These are phyloP conservation scores for Tubosaeta sp. DNA, from an alignment of 768 basidiomycete genomes.

Conservation along the genomic window DNA sequence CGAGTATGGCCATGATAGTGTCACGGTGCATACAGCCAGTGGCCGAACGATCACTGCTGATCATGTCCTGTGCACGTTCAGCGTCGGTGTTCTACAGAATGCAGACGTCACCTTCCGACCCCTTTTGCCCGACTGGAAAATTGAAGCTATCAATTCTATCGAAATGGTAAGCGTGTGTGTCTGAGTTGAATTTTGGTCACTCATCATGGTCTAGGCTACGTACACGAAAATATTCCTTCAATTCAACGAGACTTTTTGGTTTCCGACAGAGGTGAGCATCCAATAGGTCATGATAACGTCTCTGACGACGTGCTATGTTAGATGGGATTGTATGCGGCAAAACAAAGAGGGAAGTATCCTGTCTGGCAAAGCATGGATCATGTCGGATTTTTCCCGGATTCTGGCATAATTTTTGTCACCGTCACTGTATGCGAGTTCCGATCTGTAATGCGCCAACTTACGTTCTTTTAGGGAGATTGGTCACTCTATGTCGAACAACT, in stretches of 20 bases:
- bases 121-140: conserved; percentile 52
- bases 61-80: conserved; percentile 65
- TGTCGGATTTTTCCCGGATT: conserved; percentile 53
- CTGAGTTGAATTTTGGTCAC: neutral
- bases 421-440: conserved; percentile 20
- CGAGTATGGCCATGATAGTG: conserved; percentile 41
- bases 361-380: conserved; percentile 67
- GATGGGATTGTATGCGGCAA: conserved; percentile 53
- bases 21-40: conserved; percentile 43
- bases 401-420: conserved; percentile 39
- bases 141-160: conserved; percentile 61
- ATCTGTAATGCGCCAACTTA: neutral
- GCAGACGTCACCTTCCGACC: conserved; percentile 57
- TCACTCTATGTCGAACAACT: conserved; percentile 56
- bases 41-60: conserved; percentile 46
- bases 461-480: conserved; percentile 48
- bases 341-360: conserved; percentile 56
- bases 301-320: neutral
- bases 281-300: neutral
- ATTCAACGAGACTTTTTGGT: conserved; percentile 61
- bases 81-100: conserved; percentile 65
- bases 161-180: conserved; percentile 45
- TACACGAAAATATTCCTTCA: conserved; percentile 69
- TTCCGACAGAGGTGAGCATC: conserved; percentile 37
- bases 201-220: conserved; percentile 34